Percentiles rank a stretch among this genome's conserved stretches.
These are phyloP conservation scores for Penicillium digitatum DNA, from an alignment of 2,329 filamentous ascomycete genomes.

Conservation along the genomic window DNA sequence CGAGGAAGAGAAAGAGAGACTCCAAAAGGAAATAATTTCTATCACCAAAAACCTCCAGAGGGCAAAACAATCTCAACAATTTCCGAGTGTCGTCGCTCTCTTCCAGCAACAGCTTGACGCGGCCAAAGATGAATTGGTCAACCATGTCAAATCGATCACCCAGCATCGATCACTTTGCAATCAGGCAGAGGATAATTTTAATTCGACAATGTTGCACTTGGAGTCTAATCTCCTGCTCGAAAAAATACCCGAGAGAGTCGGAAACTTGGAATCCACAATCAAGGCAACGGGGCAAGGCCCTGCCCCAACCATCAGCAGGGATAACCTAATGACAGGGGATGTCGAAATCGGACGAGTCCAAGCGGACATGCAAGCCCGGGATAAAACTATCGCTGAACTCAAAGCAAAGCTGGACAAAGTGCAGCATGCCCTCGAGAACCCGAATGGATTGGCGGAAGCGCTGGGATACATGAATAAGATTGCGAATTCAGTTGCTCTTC, in stretches of 20 bases:
- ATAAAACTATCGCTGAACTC: neutral
- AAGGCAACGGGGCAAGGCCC: neutral
- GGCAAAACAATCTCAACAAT: slow-evolving; percentile 18
- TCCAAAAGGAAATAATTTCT: slow-evolving; percentile 29
- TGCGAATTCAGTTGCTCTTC: neutral
- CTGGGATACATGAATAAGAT: neutral
- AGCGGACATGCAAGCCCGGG: neutral
- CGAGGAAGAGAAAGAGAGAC: slow-evolving; percentile 25
- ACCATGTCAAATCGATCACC: neutral
- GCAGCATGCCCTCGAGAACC: neutral
- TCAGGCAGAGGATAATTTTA: neutral
- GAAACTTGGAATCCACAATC: slow-evolving; percentile 19
- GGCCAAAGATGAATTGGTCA: slow-evolving; percentile 7
- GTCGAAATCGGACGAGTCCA: neutral
- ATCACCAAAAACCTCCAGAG: slow-evolving; percentile 38
- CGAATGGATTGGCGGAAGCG: neutral
- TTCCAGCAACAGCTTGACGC: slow-evolving; percentile 17
- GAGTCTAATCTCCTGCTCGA: neutral
- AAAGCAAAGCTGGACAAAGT: neutral
- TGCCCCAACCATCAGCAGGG: neutral
- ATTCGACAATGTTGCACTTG: neutral
- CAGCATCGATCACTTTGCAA: neutral
- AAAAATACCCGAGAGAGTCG: slow-evolving; percentile 8
- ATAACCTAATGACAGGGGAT: neutral
- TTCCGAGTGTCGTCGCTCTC: slow-evolving; percentile 24